Evolutionary conservation across 1,284 basidiomycete genomes (phyloP).

Genomic region (Boletus sp.): DNA sequence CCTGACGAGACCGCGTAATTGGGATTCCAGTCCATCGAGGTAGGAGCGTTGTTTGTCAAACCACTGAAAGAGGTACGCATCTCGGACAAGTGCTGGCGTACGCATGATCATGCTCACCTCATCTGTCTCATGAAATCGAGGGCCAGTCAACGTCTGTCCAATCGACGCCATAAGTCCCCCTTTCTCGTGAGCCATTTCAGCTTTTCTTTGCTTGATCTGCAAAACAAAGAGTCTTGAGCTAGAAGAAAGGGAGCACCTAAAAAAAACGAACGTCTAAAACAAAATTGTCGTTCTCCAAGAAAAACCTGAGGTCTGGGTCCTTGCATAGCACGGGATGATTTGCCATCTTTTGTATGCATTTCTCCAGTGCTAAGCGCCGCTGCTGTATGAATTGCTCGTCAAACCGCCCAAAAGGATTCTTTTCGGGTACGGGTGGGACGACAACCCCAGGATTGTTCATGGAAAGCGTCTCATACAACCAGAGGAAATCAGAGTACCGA

Average conservation of each 20-base stretch:
- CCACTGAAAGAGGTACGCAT: constrained; percentile 53
- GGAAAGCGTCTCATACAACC: constrained; percentile 90
- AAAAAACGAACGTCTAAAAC: constrained; percentile 63
- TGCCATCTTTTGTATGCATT: constrained; percentile 84
- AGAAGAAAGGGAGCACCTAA: neutral
- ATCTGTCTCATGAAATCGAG: constrained; percentile 89
- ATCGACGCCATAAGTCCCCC: constrained; percentile 79
- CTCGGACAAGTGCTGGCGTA: neutral
- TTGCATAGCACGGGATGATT: constrained; percentile 84
- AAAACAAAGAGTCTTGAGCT: neutral
- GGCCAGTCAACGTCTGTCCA: constrained; percentile 73
- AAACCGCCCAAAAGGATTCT: constrained; percentile 89
- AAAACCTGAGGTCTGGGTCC: constrained; percentile 80
- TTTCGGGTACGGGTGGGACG: constrained; percentile 95
- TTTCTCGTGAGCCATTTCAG: constrained; percentile 68
- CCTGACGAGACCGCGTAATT: constrained; percentile 82
- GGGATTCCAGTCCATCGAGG: constrained; percentile 86
- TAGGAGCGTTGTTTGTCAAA: constrained; percentile 86
- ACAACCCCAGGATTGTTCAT: constrained; percentile 95
- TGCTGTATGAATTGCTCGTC: constrained; percentile 86
- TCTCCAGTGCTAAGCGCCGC: constrained; percentile 79
- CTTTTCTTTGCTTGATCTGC: constrained; percentile 84
- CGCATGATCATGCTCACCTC: constrained; percentile 51
- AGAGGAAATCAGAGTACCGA: constrained; percentile 95
- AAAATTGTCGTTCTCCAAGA: constrained; percentile 86